These are phyloP conservation scores for Anthracocystis walkeri DNA, from an alignment of 1,284 basidiomycete species.

Conservation along the genomic window DNA sequence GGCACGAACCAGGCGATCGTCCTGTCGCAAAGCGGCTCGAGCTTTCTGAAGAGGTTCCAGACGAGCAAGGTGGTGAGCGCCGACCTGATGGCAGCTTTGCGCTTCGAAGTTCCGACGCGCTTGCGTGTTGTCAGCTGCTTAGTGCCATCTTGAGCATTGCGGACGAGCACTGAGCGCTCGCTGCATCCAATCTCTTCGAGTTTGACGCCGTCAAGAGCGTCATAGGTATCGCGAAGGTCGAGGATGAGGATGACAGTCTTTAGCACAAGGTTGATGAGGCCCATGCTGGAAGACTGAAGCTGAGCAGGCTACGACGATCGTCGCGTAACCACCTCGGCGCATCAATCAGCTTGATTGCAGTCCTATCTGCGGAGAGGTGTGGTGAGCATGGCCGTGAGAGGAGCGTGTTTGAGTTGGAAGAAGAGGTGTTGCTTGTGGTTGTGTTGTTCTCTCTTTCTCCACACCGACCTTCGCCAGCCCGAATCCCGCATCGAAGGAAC, in stretches of 20 bases:
- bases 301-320: background rate
- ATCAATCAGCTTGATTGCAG: background rate
- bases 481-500: background rate
- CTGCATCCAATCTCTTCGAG: constrained; percentile 34
- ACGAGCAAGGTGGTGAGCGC: constrained; percentile 45
- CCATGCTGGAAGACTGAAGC: constrained; percentile 17
- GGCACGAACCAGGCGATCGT: constrained; percentile 52
- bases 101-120: constrained; percentile 34
- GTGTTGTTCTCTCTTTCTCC: constrained; percentile 11
- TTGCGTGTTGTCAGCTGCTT: constrained; percentile 27
- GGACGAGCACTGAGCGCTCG: constrained; percentile 35
- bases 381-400: background rate
- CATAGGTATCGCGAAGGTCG: constrained; percentile 39
- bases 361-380: background rate
- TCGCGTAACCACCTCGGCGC: background rate
- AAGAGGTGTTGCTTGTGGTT: background rate
- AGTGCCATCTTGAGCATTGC: constrained; percentile 33
- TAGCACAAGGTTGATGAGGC: constrained; percentile 39
- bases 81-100: constrained; percentile 33
- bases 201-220: constrained; percentile 29
- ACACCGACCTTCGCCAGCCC: background rate
- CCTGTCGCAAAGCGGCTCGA: constrained; percentile 44
- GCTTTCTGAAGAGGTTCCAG: constrained; percentile 45
- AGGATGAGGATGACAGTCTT: constrained; percentile 41
- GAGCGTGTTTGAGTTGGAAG: background rate